Base-by-base conservation (phyloP, 176 grass and related monocot genomes). In the Puya raimondii region DNA sequence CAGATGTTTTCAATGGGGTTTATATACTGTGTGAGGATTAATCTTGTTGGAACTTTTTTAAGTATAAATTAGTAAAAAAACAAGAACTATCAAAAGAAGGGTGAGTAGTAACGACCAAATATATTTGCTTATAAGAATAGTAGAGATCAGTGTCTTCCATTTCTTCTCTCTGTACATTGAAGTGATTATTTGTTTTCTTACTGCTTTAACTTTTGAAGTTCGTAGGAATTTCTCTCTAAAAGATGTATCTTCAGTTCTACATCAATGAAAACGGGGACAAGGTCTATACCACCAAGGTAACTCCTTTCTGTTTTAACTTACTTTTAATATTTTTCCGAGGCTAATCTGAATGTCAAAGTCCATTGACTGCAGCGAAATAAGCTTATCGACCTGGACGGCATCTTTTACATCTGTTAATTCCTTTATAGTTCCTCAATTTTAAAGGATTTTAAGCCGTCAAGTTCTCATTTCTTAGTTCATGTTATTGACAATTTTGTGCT, bases 221-320 rank as follows among this genome's bases (percentile, higher is more conserved):
- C 48, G 49, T 67, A 66, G 78, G 64, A 23, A 51, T 73, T 52
- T 27, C 0, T 6, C 42, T 52, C 8, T 12, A 21, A 47, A 87
- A 77, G 76, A 99, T 99, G 94, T 93, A 91, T 86, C 86, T 99
- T 16, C 94, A 93, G 74, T 93, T 67, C 70, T 99, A 99, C 80
- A 90, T 88, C 53, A 99, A 99, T 63, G 94, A 99, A 72, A 93
- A 99, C 53, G 94, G 94, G 0, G 87, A 80, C 51, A 99, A 99
- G 80, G 94, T 99, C 12, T 99, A 99, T 80, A 99, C 90, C 63
- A 93, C 94, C 63, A 99, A 99, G 88, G 9, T 51, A 56, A 16
- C 42, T 14, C 20, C 12, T 25, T 51, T 10, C 25, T 23, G 53
- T 47, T 74, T 56, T 11, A 14, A 10, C 50, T 73, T 65, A n/a